Evolutionary conservation across 2,329 filamentous ascomycete genomes (phyloP), one percentile per base, ranked within the genome.

Genomic region (Magnaporthiopsis incrustans): DNA sequence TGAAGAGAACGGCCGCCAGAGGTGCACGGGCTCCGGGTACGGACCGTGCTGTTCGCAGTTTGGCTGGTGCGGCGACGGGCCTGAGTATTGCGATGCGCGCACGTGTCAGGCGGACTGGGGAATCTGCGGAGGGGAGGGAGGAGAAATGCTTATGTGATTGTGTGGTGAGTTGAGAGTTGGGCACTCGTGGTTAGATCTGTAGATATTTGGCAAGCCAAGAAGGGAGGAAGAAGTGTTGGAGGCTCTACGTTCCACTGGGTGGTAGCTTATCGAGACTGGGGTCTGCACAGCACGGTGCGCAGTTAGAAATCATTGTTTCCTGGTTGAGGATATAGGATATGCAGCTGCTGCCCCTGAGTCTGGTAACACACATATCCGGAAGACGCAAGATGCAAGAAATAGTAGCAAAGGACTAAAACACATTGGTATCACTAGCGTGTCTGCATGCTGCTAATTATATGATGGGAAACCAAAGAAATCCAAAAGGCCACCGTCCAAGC

Each of bases 21-120:
- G 61, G n/a, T 65, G 64, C 27, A 44, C 61, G 30, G 64, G 61
- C 38, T 60, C 61, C 6, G 57, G 22, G 0, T 61, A 14, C 27
- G 64, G 64, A 8, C 30, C 25, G 6, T 65, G 64, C 59, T 65
- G 64, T 26, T 65, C 64, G 44, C 26, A 60, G 11, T 65, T 57
- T 33, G 60, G 58, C 5, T 65, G 26, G 38, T 65, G 64, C 38
- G 61, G 61, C 4, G 53, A 58, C 5, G 53, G 53, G n/a, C 11
- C 33, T 4, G 53, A 58, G 22, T 50, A 63, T n/a, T 63, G 61
- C 32, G 57, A 57, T n/a, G 30, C 32, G 25, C 53, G 32, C 7
- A 59, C 25, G 53, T 63, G 61, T 38, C 61, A 63, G 56, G 61
- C 30, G 1, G 44, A 35, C 44, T 63, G n/a, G 26, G 61, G 53